Conservation (phyloP, 169 alveolate genomes). For the Cyclospora cayetanensis region DNA sequence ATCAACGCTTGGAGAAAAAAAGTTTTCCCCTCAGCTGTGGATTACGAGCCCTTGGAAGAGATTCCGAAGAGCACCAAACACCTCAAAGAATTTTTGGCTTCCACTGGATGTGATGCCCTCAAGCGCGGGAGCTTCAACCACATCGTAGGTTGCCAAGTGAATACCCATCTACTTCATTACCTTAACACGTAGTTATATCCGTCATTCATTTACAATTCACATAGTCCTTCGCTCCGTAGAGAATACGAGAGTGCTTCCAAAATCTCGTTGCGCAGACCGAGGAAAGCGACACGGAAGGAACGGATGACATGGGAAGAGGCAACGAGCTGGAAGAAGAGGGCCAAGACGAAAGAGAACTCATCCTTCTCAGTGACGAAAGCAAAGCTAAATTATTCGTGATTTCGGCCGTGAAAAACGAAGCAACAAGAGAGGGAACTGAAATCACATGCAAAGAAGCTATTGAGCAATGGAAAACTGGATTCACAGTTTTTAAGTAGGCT, state of each 20-base stretch:
- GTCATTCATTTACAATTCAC: too few relatives aligned
- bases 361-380: neutral
- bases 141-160: slow-evolving; percentile 13
- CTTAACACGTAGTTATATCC: too few relatives aligned
- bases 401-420: neutral
- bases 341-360: neutral
- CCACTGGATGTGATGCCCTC: neutral
- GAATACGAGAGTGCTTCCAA: too few relatives aligned
- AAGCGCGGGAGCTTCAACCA: neutral
- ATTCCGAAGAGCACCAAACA: neutral
- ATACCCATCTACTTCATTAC: too few relatives aligned
- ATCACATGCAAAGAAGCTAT: slow-evolving; percentile 20
- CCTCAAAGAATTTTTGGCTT: neutral
- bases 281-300: neutral
- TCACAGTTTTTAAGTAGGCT: neutral
- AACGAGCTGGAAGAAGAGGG: neutral
- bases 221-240: too few relatives aligned
- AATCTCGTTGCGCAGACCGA: slow-evolving; percentile 11
- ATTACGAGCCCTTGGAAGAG: neutral
- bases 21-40: neutral
- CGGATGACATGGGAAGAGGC: neutral
- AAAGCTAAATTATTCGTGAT: neutral
- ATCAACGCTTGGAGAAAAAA: slow-evolving; percentile 11
- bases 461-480: neutral
- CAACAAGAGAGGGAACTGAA: neutral